A percentile compares a stretch with the other conserved stretches of the same genome.
Evolutionary conservation across 208 protist genomes (phyloP).

Genomic region (Acanthamoeba triangularis): DNA sequence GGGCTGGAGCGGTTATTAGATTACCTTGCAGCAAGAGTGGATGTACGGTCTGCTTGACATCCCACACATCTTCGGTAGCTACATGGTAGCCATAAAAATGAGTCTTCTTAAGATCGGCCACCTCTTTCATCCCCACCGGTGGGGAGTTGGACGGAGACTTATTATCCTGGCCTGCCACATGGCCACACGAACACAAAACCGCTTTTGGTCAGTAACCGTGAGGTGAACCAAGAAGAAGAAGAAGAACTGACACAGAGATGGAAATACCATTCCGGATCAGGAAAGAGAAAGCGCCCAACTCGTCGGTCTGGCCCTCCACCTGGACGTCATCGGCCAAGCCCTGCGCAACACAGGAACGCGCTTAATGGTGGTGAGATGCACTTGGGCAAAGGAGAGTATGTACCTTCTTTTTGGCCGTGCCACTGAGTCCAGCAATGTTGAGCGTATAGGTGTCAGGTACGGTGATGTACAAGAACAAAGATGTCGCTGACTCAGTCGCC

Average conservation of each 20-base stretch:
- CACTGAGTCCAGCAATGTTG: not conserved
- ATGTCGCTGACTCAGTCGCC: not conserved
- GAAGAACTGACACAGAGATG: not conserved
- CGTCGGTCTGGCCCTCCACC: conserved; percentile 41
- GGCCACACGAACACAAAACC: not conserved
- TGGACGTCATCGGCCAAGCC: conserved; percentile 15
- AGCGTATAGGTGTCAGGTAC: conserved; percentile 43
- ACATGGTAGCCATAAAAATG: conserved; percentile 44
- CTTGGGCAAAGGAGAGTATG: not conserved
- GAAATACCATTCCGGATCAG: conserved; percentile 4
- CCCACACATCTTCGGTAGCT: conserved; percentile 12
- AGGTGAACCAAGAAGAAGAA: not conserved
- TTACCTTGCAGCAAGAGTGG: conserved; percentile 6
- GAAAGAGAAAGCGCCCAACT: conserved; percentile 42
- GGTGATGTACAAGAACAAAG: conserved; percentile 64
- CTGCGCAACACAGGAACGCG: not conserved
- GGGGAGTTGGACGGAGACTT: not conserved
- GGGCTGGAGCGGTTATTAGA: not conserved
- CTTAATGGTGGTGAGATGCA: not conserved
- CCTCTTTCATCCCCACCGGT: not conserved
- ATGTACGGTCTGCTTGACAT: not conserved
- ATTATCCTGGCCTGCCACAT: not conserved
- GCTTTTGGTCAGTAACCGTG: too few species aligned
- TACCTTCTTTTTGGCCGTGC: conserved; percentile 35
- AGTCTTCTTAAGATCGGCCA: not conserved